Evolutionary conservation across 768 basidiomycete species (phyloP), one percentile per base, ranked within the genome.

Genomic region (Hygrocybe coccinea): DNA sequence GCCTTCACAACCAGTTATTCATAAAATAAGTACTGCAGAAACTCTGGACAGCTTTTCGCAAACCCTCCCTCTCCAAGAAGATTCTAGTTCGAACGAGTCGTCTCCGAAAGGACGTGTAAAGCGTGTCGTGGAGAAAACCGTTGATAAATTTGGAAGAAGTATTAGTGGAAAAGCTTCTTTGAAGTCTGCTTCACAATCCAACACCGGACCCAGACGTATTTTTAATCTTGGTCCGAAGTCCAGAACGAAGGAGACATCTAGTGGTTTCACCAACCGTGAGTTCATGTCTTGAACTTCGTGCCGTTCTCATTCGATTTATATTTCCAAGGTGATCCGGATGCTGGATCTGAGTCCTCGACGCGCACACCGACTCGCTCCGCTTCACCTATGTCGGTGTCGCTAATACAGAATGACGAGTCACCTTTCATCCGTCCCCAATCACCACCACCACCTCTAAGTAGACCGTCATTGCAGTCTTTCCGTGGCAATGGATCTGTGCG

Each of bases 341-440:
- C 46, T 4, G 24, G 36, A 11, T 47, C 39, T 6, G 54, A 55
- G 43, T 2, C 66, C 43, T 60, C 68, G 19, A 62, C 64, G 29
- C 61, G 66, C 8, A 66, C 62, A 55, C 64, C 69, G 43, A 70
- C 71, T 45, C 66, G 69, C 19, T 67, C 72, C 11, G 66, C 69
- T 15, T 68, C 72, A 24, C 66, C 67, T 58, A 53, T 24, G 55
- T 62, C 50, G 56, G 29, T 54, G 5, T 52, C 45, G 36, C 43
- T 60, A 47, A 50, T 62, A 25, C 50, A 62, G 41, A 60, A 52
- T 25, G 79, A 83, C 56, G 82, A 84, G 45, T 82, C 81, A 14
- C 81, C 83, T 4, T 90, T 91, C 64, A 87, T 91, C 55, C 77
- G 78, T 5, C 89, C 89, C 34, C 85, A 79, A 12, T 89, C 87